Evolutionary conservation across 73 alveolate species (phyloP), one percentile per base, ranked within the genome.

Genomic region (Paramecium tetraurelia): DNA sequence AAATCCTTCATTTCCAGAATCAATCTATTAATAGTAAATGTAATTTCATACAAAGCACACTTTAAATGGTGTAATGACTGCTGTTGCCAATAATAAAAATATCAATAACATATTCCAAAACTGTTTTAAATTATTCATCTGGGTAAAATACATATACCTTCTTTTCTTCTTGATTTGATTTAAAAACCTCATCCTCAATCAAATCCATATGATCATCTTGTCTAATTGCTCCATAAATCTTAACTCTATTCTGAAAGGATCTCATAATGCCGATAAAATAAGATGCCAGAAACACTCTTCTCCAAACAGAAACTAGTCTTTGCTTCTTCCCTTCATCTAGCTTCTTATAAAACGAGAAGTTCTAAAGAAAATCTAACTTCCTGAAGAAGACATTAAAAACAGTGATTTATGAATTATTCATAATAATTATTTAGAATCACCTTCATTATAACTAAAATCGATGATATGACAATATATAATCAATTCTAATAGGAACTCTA

Each of bases 61-160:
- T 53, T 85, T 59, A 44, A 48, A 92, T 10, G 98, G 98, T 88
- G 95, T 95, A 9, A 95, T 12, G 5, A 93, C 93, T n/a, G 97
- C 98, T 0, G 93, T 92, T 50, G 93, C 93, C 6, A 94, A 24
- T 16, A 95, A 40, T 9, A 95, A 35, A 22, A 94, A 46, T 24
- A 95, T 71, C 27, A 95, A 80, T 4, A 94, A 16, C 31, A 92
- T 27, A 22, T 92, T 83, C 97, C 97, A 95, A 95, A 57, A 71
- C 22, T 11, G 71, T 44, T 86, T 86, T 95, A 20, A 89, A 92
- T 33, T 46, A 22, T n/a, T 95, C 83, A 33, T 94, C 94, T n/a
- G 98, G 98, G 29, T 86, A 95, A n/a, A 95, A 43, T 35, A 92
- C 31, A 69, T 8, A 86, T 29, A 10, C 40, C 16, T 59, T 48